phyloP scores from a whole-genome alignment of 805 yeast species.

The Cyberlindnera mycetangii region DNA sequence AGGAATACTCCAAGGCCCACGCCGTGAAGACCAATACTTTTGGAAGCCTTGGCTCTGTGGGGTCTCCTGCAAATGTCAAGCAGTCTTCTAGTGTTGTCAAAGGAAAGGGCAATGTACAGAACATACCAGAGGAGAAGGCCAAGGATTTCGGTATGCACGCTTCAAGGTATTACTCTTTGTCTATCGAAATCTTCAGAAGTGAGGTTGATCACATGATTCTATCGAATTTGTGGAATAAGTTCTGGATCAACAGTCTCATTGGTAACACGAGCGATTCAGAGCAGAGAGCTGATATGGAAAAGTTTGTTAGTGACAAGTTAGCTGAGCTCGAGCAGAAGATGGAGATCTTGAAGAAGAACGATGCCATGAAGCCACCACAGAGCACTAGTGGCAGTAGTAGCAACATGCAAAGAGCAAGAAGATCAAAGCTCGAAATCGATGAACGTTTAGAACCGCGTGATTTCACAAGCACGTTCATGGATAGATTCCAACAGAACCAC shows the following conservation, averaged over 20 bases:
- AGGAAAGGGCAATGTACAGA: slow-evolving; percentile 2
- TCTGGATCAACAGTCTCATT: slow-evolving; percentile 42
- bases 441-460: slow-evolving; percentile 2
- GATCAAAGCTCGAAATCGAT: background rate
- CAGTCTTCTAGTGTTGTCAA: slow-evolving; percentile 3
- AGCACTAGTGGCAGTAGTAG: too few relatives aligned
- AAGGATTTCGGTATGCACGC: slow-evolving; percentile 73
- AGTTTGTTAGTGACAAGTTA: slow-evolving; percentile 11
- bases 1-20: slow-evolving; percentile 24
- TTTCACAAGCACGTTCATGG: background rate
- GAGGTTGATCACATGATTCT: slow-evolving; percentile 47
- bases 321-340: slow-evolving; percentile 16
- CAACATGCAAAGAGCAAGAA: too few relatives aligned
- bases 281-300: slow-evolving; percentile 9
- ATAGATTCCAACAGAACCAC: slow-evolving; percentile 2
- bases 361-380: background rate
- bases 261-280: slow-evolving; percentile 15
- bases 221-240: slow-evolving; percentile 40
- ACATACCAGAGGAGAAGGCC: slow-evolving; percentile 48
- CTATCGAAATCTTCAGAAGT: slow-evolving; percentile 57
- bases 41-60: slow-evolving; percentile 13
- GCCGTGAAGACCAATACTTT: background rate
- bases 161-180: slow-evolving; percentile 62
- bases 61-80: slow-evolving; percentile 13
- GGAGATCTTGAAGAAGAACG: slow-evolving; percentile 12